Conservation (phyloP, 2,329 filamentous ascomycete species). For the Epichloe amarillans region DNA sequence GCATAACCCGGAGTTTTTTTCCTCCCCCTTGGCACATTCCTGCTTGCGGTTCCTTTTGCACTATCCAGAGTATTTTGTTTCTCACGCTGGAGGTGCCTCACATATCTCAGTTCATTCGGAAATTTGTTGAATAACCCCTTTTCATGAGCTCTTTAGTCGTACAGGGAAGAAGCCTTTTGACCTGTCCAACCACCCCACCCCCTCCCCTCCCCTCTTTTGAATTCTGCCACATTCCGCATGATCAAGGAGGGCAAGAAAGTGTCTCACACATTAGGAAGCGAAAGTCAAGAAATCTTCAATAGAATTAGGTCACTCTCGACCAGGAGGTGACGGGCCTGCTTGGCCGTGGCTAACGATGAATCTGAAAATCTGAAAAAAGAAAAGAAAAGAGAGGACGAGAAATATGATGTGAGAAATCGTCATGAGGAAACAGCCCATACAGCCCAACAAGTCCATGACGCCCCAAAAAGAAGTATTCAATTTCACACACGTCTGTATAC, state of each 20-base stretch:
- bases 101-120: background rate
- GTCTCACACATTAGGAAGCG: no score
- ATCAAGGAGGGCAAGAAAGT: no score
- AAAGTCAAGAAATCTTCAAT: no score
- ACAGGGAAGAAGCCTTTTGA: no score
- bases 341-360: background rate
- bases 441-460: background rate
- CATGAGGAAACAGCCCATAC: background rate
- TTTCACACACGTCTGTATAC: background rate
- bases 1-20: background rate
- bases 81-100: background rate
- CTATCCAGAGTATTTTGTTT: background rate
- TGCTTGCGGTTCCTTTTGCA: background rate
- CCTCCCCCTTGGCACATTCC: background rate
- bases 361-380: background rate
- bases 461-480: background rate
- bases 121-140: no score
- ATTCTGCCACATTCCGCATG: no score
- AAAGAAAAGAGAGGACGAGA: background rate
- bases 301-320: background rate
- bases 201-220: no score
- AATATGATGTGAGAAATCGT: background rate
- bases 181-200: no score
- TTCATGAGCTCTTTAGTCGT: no score
- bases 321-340: background rate